Conservation (phyloP, 148 eudicot species). For the Pharnaceum exiguum region DNA sequence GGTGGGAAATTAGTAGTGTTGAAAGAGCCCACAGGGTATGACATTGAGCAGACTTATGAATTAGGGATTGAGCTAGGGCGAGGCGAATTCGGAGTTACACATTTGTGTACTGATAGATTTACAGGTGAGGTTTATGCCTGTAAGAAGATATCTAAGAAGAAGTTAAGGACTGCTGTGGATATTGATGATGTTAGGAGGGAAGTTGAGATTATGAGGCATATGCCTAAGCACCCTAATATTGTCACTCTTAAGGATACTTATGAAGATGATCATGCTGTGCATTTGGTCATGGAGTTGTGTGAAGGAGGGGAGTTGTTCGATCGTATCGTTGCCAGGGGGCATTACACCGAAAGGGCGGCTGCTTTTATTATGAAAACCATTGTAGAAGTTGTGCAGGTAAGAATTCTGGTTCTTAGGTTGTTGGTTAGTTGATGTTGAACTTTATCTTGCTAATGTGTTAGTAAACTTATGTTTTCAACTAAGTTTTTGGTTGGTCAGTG, state of each 20-base stretch:
- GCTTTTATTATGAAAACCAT: conserved; percentile 41
- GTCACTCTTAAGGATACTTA: conserved; percentile 52
- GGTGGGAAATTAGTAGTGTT: conserved; percentile 30
- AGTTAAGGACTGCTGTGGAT: conserved; percentile 45
- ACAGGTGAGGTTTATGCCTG: conserved; percentile 43
- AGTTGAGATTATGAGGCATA: conserved; percentile 41
- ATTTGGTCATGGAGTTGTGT: conserved; percentile 63
- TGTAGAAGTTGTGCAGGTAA: conserved; percentile 60
- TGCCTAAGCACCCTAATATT: conserved; percentile 46
- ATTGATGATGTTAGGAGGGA: conserved; percentile 59
- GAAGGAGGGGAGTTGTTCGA: conserved; percentile 52
- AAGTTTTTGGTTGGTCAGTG: neutral
- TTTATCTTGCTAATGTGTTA: neutral
- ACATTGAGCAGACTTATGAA: conserved; percentile 35
- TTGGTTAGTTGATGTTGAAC: neutral
- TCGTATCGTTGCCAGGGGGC: conserved; percentile 55
- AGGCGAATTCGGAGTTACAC: conserved; percentile 50
- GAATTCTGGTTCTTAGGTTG: neutral
- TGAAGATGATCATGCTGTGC: conserved; percentile 54
- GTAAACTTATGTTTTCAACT: neutral
- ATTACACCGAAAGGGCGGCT: conserved; percentile 64
- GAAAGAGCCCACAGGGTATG: conserved; percentile 40
- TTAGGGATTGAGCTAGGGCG: conserved; percentile 56
- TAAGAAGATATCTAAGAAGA: conserved; percentile 49
- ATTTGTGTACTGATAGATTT: conserved; percentile 38